Evolutionary conservation across 108 stramenopile genomes (phyloP).

Genomic region (Nitzschia sp.): DNA sequence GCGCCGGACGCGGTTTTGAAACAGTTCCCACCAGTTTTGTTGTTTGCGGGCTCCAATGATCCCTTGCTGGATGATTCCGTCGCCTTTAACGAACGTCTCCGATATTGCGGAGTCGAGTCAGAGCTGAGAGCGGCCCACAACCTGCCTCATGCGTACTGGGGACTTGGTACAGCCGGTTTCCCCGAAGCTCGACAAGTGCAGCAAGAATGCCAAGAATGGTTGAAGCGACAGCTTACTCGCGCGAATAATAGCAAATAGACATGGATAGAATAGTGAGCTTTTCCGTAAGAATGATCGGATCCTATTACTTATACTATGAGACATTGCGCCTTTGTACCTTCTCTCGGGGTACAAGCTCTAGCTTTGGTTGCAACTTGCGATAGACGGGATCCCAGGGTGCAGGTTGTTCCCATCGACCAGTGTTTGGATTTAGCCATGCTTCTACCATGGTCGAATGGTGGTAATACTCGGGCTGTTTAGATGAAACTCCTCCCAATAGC

Average conservation of each 20-base stretch:
- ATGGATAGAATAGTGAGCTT: too few species aligned
- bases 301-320: too few species aligned
- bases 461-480: conserved; percentile 30
- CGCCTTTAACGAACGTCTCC: conserved; percentile 70
- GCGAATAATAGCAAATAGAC: neutral
- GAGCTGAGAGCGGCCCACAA: conserved; percentile 66
- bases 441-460: conserved; percentile 62
- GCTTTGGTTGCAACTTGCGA: conserved; percentile 55
- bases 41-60: conserved; percentile 73
- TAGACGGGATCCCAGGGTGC: conserved; percentile 83
- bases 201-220: conserved; percentile 57
- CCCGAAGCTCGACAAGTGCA: conserved; percentile 78
- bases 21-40: conserved; percentile 67
- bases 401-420: conserved; percentile 75
- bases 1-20: conserved; percentile 60
- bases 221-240: conserved; percentile 34
- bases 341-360: conserved; percentile 70
- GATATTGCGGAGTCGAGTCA: conserved; percentile 65
- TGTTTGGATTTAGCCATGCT: conserved; percentile 81
- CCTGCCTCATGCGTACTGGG: conserved; percentile 87
- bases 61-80: conserved; percentile 90
- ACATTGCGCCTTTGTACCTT: conserved; percentile 50
- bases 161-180: conserved; percentile 72
- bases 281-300: too few species aligned
- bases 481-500: conserved; percentile 36